Conservation (phyloP, 352 stramenopile genomes). For the Globisporangium nunn region DNA sequence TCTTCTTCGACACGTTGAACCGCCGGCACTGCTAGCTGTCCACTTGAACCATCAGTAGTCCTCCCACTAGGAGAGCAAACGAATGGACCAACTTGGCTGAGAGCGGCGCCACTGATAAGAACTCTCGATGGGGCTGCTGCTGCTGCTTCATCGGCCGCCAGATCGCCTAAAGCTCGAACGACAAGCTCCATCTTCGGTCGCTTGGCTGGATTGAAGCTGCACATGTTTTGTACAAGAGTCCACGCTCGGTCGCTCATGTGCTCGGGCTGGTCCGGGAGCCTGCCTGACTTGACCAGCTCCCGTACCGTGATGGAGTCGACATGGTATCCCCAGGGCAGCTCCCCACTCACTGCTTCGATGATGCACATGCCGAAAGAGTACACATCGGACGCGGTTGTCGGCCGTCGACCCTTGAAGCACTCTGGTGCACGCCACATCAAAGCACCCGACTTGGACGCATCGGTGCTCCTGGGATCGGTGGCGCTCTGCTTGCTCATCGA, state of each 20-base stretch:
- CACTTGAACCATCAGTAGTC: too few relatives aligned
- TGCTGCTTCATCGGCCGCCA: too few relatives aligned
- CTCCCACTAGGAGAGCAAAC: too few relatives aligned
- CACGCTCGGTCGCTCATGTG: background rate
- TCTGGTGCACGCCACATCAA: constrained; percentile 1
- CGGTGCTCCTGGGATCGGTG: too few relatives aligned
- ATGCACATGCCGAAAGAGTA: constrained; percentile 7
- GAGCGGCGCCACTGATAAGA: too few relatives aligned
- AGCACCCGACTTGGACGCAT: background rate
- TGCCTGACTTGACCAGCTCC: constrained; percentile 10
- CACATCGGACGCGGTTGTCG: background rate
- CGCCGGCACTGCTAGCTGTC: too few relatives aligned
- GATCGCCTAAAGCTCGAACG: too few relatives aligned
- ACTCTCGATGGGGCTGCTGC: too few relatives aligned
- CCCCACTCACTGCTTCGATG: constrained; percentile 2
- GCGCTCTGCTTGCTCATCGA: background rate
- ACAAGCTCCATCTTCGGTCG: background rate
- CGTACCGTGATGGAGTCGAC: constrained; percentile 18
- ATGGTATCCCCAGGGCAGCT: background rate
- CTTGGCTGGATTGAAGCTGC: background rate
- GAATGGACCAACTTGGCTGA: too few relatives aligned
- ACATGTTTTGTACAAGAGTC: background rate
- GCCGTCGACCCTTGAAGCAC: background rate
- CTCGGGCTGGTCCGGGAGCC: background rate
- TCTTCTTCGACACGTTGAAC: too few relatives aligned